A percentile compares a stretch with the other conserved stretches of the same genome.
These are phyloP conservation scores for Buddleja alternifolia DNA, from an alignment of 257 asterid genomes.

Conservation along the genomic window DNA sequence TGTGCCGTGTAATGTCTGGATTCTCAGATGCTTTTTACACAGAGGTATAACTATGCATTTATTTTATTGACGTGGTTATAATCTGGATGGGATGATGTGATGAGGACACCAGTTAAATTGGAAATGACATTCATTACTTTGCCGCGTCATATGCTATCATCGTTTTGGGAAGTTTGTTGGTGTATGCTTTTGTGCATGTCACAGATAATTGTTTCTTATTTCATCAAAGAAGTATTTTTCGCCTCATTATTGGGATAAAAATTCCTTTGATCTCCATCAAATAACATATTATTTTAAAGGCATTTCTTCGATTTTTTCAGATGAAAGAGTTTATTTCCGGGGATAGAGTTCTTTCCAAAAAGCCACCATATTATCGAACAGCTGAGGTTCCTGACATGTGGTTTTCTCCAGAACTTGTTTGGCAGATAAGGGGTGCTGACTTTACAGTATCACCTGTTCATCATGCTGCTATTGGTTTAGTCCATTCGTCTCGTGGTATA, in stretches of 20 bases:
- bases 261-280: background rate
- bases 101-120: background rate
- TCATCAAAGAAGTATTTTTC: background rate
- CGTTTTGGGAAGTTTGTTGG: conserved; percentile 11
- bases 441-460: conserved; percentile 81
- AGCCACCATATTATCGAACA: conserved; percentile 75
- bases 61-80: background rate
- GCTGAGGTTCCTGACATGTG: conserved; percentile 79
- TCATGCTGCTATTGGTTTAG: conserved; percentile 77
- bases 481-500: conserved; percentile 85
- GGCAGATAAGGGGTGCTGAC: conserved; percentile 90
- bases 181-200: background rate
- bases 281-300: background rate
- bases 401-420: conserved; percentile 77
- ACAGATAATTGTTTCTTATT: too few relatives aligned
- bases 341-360: conserved; percentile 60
- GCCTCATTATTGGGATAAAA: background rate
- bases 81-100: conserved; percentile 13
- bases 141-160: background rate
- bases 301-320: conserved; percentile 41
- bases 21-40: conserved; percentile 83
- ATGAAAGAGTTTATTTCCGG: conserved; percentile 70
- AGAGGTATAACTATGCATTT: conserved; percentile 50
- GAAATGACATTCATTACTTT: background rate
- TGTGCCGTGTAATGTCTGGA: conserved; percentile 94